Conservation (phyloP, 768 basidiomycete genomes). For the Pisolithus microcarpus region DNA sequence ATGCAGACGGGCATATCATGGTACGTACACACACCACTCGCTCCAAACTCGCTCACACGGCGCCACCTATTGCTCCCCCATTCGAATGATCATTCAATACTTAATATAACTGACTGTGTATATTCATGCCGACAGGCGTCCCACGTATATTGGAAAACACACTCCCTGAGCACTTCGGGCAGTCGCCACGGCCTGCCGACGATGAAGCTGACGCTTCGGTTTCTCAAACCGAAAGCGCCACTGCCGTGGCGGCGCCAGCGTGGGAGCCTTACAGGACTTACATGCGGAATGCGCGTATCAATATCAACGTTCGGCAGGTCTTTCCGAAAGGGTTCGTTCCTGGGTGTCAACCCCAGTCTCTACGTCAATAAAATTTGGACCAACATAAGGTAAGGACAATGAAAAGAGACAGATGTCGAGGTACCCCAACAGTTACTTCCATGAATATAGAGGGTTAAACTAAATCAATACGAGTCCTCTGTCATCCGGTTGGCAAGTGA, state of each 20-base stretch:
- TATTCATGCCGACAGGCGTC: slow-evolving; percentile 46
- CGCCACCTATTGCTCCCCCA: background rate
- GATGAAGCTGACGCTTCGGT: background rate
- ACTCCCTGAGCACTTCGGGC: slow-evolving; percentile 53
- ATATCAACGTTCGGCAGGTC: slow-evolving; percentile 88
- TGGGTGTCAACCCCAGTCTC: background rate
- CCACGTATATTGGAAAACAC: slow-evolving; percentile 83
- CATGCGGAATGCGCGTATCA: slow-evolving; percentile 66
- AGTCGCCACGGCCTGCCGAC: background rate
- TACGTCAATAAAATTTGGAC: background rate
- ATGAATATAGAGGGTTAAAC: background rate
- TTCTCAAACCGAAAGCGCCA: slow-evolving; percentile 12
- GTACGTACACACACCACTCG: slow-evolving; percentile 33
- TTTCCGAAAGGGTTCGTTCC: slow-evolving; percentile 65
- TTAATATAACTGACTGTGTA: too few relatives aligned
- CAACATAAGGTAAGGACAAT: background rate
- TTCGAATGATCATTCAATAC: too few relatives aligned
- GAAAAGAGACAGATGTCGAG: background rate
- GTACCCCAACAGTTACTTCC: background rate
- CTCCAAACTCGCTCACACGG: background rate
- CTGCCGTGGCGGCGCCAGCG: slow-evolving; percentile 19
- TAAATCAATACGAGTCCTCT: background rate
- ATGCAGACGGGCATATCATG: slow-evolving; percentile 88
- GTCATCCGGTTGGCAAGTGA: background rate
- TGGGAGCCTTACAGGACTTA: slow-evolving; percentile 65